phyloP scores from a whole-genome alignment of 164 flowering plant genomes.

The Euptelea pleiosperma region DNA sequence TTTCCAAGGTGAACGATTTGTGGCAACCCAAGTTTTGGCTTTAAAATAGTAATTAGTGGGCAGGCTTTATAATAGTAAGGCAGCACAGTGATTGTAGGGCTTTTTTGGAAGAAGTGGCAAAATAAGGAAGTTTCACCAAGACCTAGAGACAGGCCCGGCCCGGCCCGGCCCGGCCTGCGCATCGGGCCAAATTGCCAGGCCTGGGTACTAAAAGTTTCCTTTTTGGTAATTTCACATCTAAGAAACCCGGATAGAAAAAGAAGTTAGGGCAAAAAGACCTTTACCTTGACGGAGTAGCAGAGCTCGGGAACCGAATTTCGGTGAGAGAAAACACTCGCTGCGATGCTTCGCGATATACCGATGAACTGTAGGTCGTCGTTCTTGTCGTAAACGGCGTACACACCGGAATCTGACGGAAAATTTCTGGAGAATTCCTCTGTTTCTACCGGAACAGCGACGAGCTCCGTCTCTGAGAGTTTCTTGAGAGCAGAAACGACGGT shows the following conservation, averaged over 20 bases:
- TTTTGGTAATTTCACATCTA: too few species aligned
- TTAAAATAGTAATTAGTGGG: too few species aligned
- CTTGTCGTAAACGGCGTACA: conserved; percentile 74
- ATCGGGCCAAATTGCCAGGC: too few species aligned
- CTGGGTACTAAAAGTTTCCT: too few species aligned
- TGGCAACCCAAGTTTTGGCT: too few species aligned
- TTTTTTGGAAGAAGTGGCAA: too few species aligned
- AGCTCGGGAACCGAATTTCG: conserved; percentile 70
- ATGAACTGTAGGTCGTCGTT: conserved; percentile 68
- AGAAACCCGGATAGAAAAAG: not conserved
- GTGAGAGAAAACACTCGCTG: conserved; percentile 64
- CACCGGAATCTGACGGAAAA: conserved; percentile 61
- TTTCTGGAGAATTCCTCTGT: conserved; percentile 24
- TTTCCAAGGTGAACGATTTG: too few species aligned
- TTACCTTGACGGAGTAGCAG: conserved; percentile 75
- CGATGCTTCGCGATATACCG: conserved; percentile 73
- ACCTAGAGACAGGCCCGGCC: too few species aligned
- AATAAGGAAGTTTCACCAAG: too few species aligned
- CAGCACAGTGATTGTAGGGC: too few species aligned
- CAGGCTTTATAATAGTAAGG: too few species aligned
- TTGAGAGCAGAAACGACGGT: conserved; percentile 42
- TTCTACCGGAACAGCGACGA: conserved; percentile 33
- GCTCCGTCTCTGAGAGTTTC: conserved; percentile 54
- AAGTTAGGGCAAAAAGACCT: not conserved
- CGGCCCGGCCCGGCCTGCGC: too few species aligned